Evolutionary conservation across 2,329 filamentous ascomycete species (phyloP), one percentile per base, ranked within the genome.

Genomic region (Fusarium subglutinans): DNA sequence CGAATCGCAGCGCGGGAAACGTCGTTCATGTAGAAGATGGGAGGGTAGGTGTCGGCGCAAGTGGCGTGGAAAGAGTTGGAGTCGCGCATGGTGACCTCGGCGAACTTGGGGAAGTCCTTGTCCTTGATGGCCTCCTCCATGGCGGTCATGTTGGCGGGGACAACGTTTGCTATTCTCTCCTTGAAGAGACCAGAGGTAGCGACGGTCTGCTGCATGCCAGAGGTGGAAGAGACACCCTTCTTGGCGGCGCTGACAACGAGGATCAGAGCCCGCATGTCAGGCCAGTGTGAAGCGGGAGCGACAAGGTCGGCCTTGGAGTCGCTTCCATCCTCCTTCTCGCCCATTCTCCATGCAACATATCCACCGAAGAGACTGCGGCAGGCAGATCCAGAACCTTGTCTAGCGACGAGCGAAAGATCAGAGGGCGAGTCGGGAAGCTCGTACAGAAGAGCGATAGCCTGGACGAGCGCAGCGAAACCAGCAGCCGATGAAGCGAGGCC

Each of bases 11-110:
- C 94, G 43, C 93, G 88, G 26, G 93, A 96, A 22, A 96, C 92
- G 81, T 99, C 96, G 84, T 98, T 99, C 88, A 99, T 92, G 87
- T 99, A 99, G 84, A 98, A 98, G 81, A 99, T 99, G 24, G 97
- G 96, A 50, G 97, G 96, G 84, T 94, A 95, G 4, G 96, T 98
- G 82, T 99, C 96, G 77, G 97, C 87, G 82, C 96, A 98, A 65
- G 92, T 94, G 43, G 96, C 94, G 83, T 99, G 96, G 90, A 99
- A 99, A 68, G 91, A 94, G 86, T 99, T 99, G 81, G 93, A 97
- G 82, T 99, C 96, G 82, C 92, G 92, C 95, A 98, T 99, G 22
- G 96, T 98, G 71, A 98, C 89, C 81, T 94, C 91, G 30, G 93
- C 96, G 80, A 99, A 99, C 26, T 89, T 86, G 78, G 91, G 90